These are phyloP conservation scores for Parasitella parasitica DNA, from an alignment of 371 early-diverging fungal genomes.

Conservation along the genomic window DNA sequence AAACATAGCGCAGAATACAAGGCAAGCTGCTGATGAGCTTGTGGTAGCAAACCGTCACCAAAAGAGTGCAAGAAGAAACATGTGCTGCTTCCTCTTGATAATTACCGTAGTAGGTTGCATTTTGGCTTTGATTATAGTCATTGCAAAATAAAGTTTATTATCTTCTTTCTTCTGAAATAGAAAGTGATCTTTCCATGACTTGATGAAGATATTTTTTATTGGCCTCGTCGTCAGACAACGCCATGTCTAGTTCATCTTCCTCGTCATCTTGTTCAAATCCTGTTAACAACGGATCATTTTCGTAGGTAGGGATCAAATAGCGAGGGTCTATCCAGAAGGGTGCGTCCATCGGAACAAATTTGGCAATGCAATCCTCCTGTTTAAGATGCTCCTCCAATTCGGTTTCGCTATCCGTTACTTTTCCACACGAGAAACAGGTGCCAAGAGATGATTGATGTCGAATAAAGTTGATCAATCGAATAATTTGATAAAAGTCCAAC, in stretches of 20 bases:
- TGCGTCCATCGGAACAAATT: constrained; percentile 51
- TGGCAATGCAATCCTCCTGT: constrained; percentile 45
- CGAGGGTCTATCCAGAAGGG: constrained; percentile 77
- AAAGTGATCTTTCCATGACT: constrained; percentile 25
- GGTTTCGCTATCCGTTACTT: constrained; percentile 46
- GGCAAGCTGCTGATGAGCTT: constrained; percentile 81
- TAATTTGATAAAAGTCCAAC: constrained; percentile 83
- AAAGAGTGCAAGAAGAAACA: constrained; percentile 72
- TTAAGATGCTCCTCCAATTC: constrained; percentile 57
- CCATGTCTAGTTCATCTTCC: constrained; percentile 28
- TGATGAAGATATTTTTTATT: constrained; percentile 33
- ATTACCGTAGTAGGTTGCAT: constrained; percentile 63
- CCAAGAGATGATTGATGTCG: constrained; percentile 68
- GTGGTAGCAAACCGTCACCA: constrained; percentile 79
- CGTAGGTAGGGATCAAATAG: constrained; percentile 78
- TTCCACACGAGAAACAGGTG: constrained; percentile 73
- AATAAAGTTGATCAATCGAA: constrained; percentile 87
- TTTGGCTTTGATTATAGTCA: constrained; percentile 46
- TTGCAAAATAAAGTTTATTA: constrained; percentile 36
- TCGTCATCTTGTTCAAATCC: constrained; percentile 67
- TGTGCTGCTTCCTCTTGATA: constrained; percentile 79
- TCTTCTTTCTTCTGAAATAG: constrained; percentile 12
- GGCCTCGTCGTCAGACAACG: constrained; percentile 32
- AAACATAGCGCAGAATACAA: constrained; percentile 74
- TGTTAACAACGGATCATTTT: constrained; percentile 86